phyloP scores from a whole-genome alignment of 352 stramenopile genomes.

The Peronosclerospora sorghi region DNA sequence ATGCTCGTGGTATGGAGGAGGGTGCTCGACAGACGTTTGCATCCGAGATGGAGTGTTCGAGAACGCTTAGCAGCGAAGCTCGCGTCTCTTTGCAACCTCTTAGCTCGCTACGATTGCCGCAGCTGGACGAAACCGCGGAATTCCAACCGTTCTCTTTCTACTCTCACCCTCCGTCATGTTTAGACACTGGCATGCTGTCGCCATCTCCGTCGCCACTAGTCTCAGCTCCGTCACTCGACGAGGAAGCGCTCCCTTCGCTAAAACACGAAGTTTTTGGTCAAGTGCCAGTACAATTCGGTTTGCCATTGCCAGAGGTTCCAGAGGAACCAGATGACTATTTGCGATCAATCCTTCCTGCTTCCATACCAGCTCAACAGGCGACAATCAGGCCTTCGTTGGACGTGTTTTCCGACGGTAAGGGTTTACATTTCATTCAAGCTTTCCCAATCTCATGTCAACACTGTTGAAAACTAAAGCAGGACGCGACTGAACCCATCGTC shows the following conservation, averaged over 20 bases:
- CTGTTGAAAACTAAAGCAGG: no score
- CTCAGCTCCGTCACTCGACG: conserved; percentile 1
- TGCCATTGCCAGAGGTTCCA: conserved; percentile 10
- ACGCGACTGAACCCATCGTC: not conserved
- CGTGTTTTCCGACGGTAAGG: conserved; percentile 18
- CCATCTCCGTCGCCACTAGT: not conserved
- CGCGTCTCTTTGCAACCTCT: conserved; percentile 4
- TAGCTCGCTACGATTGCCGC: conserved; percentile 10
- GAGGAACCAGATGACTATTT: conserved; percentile 7
- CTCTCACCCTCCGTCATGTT: conserved; percentile 1
- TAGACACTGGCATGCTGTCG: not conserved
- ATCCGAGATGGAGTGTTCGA: not conserved
- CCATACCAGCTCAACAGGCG: not conserved
- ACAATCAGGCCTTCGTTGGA: conserved; percentile 4
- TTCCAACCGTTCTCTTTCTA: conserved; percentile 16
- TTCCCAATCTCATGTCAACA: not conserved
- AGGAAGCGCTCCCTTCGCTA: not conserved
- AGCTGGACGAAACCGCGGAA: conserved; percentile 18
- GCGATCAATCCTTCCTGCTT: not conserved
- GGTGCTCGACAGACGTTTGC: not conserved
- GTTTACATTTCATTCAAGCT: not conserved
- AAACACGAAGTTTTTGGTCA: conserved; percentile 7
- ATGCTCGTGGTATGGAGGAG: not conserved
- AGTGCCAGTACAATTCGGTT: conserved; percentile 3
- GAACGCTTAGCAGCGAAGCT: conserved; percentile 2